Base-by-base conservation (phyloP, 2,329 filamentous ascomycete species). In the Beauveria scarabaeidicola region DNA sequence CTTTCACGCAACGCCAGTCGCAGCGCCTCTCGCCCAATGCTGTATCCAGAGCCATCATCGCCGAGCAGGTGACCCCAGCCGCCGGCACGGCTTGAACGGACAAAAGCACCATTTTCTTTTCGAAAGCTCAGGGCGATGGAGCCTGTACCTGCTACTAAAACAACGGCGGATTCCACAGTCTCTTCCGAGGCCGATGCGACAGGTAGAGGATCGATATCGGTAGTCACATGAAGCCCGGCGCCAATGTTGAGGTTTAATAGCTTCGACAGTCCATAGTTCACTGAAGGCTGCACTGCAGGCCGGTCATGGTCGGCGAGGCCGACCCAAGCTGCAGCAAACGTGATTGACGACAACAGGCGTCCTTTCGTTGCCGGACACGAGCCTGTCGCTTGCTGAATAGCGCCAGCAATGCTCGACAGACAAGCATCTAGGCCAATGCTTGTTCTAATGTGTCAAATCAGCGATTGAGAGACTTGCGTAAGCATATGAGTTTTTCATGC, bases 11-110 rank as follows among this genome's bases (percentile, higher is more conserved):
- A 61, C 0, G 73, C 67, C 4, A 64, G 60, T 13, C 72, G 69
- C 13, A 75, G 64, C 0, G 69, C 74, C 53, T 70, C 66, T 29
- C 70, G 63, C 1, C 75, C 75, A 15, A 77, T 73, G 1, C 70
- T 68, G 62, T 72, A 77, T 3, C 74, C 76, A 1, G 70, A 70
- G 0, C 76, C 76, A 41, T 78, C 74, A 53, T 78, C 76, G 1
- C 76, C 75, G 2, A 78, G 65, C 5, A 77, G 64, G 59, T 72
- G 67, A 3, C 76, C 75, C 76, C 76, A 78, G 13, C 76, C 76
- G 2, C 76, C 76, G 5, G 69, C 67, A 3, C 75, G 69, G n/a
- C 68, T 69, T 2, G 68, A 67, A 1, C 69, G 69, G 7, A 62
- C 46, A 38, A 71, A 68, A 0, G 58, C 55, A 4, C 55, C 51